Evolutionary conservation across 371 early-diverging fungal genomes (phyloP).

Genomic region (Apophysomyces sp.): DNA sequence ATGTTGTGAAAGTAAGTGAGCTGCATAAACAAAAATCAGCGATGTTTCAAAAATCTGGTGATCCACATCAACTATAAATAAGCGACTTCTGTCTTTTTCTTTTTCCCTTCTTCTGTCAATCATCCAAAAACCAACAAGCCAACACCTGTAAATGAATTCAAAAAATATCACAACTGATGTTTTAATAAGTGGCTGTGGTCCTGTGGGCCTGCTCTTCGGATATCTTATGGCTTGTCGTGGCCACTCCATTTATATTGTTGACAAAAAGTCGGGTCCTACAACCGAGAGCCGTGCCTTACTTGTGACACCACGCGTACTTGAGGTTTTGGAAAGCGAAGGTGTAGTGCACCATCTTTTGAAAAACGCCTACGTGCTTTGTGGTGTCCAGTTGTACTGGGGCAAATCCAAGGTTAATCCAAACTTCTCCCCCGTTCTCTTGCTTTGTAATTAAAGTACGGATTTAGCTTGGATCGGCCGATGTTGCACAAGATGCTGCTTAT

Average conservation of each 20-base stretch:
- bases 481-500: slow-evolving; percentile 24
- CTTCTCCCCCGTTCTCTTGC: no score
- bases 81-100: no score
- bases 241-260: slow-evolving; percentile 39
- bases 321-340: slow-evolving; percentile 29
- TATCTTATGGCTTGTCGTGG: slow-evolving; percentile 32
- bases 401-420: no score
- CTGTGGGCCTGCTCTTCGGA: slow-evolving; percentile 42
- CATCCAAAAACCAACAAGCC: no score
- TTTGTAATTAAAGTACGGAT: no score
- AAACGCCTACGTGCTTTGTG: slow-evolving; percentile 18
- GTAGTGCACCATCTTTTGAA: slow-evolving; percentile 24
- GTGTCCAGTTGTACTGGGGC: slow-evolving; percentile 18
- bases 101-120: no score
- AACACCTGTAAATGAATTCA: background rate
- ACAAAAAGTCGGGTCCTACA: slow-evolving; percentile 32
- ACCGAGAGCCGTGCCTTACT: slow-evolving; percentile 42
- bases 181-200: slow-evolving; percentile 45
- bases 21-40: no score
- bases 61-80: no score
- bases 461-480: slow-evolving; percentile 1
- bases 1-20: no score
- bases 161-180: slow-evolving; percentile 19
- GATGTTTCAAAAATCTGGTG: no score
- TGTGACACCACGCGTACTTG: slow-evolving; percentile 38